phyloP scores from a whole-genome alignment of 179 eudicot genomes.

The Monotropa hypopitys region DNA sequence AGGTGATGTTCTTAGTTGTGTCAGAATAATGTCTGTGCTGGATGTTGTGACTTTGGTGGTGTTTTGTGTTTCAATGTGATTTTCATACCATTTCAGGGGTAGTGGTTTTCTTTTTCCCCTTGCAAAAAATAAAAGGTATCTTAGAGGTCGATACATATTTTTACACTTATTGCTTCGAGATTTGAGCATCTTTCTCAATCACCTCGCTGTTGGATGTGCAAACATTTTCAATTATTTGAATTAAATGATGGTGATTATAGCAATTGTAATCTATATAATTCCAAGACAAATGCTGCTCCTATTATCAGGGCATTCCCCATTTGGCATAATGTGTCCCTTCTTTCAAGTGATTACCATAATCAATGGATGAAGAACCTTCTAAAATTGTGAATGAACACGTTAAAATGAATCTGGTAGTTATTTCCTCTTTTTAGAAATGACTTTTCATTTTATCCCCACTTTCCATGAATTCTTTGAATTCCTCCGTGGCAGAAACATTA shows the following conservation, averaged over 20 bases:
- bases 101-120: not conserved
- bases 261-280: not conserved
- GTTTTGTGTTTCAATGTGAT: not conserved
- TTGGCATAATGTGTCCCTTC: not conserved
- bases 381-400: not conserved
- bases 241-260: not conserved
- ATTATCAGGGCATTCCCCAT: not conserved
- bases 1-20: conserved; percentile 31
- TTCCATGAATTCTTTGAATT: not conserved
- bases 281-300: not conserved
- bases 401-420: not conserved
- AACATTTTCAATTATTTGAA: not conserved
- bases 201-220: not conserved
- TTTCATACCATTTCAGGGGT: not conserved
- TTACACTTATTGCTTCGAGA: not conserved
- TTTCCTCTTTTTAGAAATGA: not conserved
- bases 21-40: not conserved
- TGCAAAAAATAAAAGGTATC: not conserved
- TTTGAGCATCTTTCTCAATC: not conserved
- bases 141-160: not conserved
- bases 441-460: not conserved
- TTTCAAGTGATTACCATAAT: not conserved
- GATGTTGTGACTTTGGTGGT: not conserved
- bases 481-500: not conserved
- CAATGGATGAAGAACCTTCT: not conserved